Evolutionary conservation across 1,284 basidiomycete genomes (phyloP), one percentile per base, ranked within the genome.

Genomic region (Heterobasidion occidentale): DNA sequence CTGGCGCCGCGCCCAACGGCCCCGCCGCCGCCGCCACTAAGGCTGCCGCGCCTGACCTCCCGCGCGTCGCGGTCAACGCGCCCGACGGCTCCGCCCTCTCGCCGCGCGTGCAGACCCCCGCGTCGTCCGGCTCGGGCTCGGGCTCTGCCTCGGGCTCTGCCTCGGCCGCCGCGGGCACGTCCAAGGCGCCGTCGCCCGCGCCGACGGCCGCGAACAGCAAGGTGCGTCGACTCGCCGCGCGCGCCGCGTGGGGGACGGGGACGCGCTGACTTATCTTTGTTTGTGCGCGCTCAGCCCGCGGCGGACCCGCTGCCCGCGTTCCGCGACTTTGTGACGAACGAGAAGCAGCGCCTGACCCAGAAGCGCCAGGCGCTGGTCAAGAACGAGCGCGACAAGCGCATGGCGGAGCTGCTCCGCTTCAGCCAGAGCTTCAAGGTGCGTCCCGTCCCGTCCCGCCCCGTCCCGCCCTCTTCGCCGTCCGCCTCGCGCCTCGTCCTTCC

Each of bases 371-470:
- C 89, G 17, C 75, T 96, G 52, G 83, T 88, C 57, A 96, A 94
- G 80, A 91, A 82, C 67, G 96, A 98, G 70, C 93, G 94, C 84
- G 92, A 95, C 68, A 92, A 90, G 66, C 84, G 88, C 55, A 84
- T 98, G 74, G 89, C 93, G 11, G 95, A 98, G 53, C 76, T 98
- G 52, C 83, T 94, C 68, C 90, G 90, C 71, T 99, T 98, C 75
- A 92, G 92, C 63, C 81, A 90, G 68, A 89, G 74, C 61, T 99
- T 99, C 84, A 97, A 96, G 83, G 90, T 92, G 48, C 47, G 14
- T 47, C 14, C 5, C 27, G 15, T 17, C 8, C 49, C 14, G n/a
- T n/a, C n/a, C n/a, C n/a, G n/a, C n/a, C n/a, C n/a, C n/a, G n/a
- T n/a, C n/a, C n/a, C n/a, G n/a, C n/a, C n/a, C n/a, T n/a, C n/a